These are phyloP conservation scores for Blastocystis sp. DNA, from an alignment of 352 stramenopile genomes.

Conservation along the genomic window DNA sequence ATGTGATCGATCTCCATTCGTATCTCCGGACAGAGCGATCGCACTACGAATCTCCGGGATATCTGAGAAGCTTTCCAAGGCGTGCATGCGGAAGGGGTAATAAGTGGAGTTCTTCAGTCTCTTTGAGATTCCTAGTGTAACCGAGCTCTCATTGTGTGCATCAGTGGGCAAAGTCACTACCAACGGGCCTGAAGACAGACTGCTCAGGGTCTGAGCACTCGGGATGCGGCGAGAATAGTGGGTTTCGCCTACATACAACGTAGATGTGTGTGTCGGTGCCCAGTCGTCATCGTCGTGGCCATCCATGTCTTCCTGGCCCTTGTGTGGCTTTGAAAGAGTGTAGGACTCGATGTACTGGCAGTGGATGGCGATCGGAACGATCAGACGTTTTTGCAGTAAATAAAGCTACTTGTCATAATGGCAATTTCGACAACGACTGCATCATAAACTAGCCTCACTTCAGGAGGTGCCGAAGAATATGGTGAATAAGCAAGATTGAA, in stretches of 20 bases:
- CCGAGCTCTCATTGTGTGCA: background rate
- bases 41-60: background rate
- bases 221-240: background rate
- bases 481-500: background rate
- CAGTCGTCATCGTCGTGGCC: background rate
- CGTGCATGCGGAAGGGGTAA: background rate
- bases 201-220: background rate
- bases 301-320: background rate
- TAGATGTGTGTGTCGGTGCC: background rate
- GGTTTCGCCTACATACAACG: background rate
- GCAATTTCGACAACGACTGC: background rate
- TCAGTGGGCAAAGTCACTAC: background rate
- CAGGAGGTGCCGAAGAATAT: background rate
- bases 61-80: background rate
- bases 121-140: background rate
- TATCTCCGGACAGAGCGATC: background rate
- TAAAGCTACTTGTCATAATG: background rate
- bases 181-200: background rate
- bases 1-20: background rate
- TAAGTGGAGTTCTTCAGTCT: background rate
- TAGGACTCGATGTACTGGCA: background rate
- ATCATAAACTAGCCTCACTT: background rate
- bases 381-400: conserved; percentile 23
- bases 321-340: background rate
- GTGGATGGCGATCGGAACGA: conserved; percentile 1